Evolutionary conservation across 305 asterid species (phyloP), one percentile per base, ranked within the genome.

Genomic region (Coffea humblotiana): DNA sequence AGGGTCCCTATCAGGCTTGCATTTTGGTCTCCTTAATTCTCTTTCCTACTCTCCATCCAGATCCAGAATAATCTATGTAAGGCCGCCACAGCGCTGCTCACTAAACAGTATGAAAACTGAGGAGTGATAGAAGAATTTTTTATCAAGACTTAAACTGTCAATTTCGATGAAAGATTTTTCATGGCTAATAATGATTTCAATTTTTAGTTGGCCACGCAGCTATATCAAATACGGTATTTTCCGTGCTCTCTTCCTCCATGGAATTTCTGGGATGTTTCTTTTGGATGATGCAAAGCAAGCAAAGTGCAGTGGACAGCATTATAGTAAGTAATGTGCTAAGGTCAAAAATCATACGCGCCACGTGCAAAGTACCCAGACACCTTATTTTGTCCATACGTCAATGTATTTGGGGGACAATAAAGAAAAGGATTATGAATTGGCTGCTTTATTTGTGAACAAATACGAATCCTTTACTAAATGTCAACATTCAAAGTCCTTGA

Each of bases 241-340:
- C 45, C 32, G 43, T 64, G 84, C 64, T 77, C 75, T 29, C 71
- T 2, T 29, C 71, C 0, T 25, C 21, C 56, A 43, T 47, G 37
- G 74, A 23, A 48, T 64, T 84, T 79, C 82, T 78, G n/a, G 80
- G 87, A n/a, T 65, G 85, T 32, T 84, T 84, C 88, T 60, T 82
- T 68, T 32, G 58, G 27, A 58, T 58, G 74, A 49, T 78, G 77
- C 74, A 69, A 60, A 70, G 54, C 13, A 25, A 37, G 71, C 27
- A 18, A 68, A 47, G 8, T 40, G 29, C 5, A 16, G 72, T 61
- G 68, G 78, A 67, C 21, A 45, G 32, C 72, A 49, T 58, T 73
- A 40, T 18, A 4, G 15, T 60, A 21, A 4, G 15, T 60, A 21
- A 15, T 21, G 10, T 12, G 7, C 4, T 15, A 54, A 9, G 54